A percentile compares a stretch with the other conserved stretches of the same genome.
Evolutionary conservation across 2,329 filamentous ascomycete species (phyloP).

Genomic region (Monilinia fructicola): DNA sequence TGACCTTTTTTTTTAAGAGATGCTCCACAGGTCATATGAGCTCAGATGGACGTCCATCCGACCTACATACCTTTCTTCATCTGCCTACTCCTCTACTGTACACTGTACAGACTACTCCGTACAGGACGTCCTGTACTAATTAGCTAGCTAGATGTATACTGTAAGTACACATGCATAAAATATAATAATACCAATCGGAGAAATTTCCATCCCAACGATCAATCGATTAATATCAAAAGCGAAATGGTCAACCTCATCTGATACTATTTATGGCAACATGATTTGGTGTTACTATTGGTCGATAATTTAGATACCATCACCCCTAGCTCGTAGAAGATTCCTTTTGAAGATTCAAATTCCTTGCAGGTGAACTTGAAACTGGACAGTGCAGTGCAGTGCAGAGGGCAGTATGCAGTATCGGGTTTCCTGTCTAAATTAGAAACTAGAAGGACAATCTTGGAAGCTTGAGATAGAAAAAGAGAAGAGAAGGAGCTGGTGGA

Average conservation of each 20-base stretch:
- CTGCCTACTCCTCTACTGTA: too few relatives aligned
- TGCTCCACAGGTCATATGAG: too few relatives aligned
- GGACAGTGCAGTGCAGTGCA: background rate
- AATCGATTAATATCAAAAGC: constrained; percentile 27
- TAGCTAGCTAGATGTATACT: background rate
- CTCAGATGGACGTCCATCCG: too few relatives aligned
- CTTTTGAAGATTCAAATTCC: constrained; percentile 7
- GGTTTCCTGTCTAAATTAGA: background rate
- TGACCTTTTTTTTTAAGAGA: too few relatives aligned
- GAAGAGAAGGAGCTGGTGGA: background rate
- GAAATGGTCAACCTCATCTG: background rate
- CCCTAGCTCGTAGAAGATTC: background rate
- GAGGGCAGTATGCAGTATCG: too few relatives aligned
- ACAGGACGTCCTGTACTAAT: too few relatives aligned
- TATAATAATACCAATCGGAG: constrained; percentile 27
- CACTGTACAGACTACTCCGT: too few relatives aligned
- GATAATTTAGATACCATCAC: too few relatives aligned
- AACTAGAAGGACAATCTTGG: background rate
- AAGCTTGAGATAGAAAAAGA: background rate
- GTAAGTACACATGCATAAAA: constrained; percentile 29
- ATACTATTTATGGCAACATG: background rate
- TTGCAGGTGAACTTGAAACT: constrained; percentile 8
- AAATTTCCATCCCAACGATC: constrained; percentile 33
- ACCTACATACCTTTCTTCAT: too few relatives aligned
- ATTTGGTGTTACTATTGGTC: background rate